phyloP scores from a whole-genome alignment of 2,329 filamentous ascomycete genomes.

The Pseudogymnoascus sp. region DNA sequence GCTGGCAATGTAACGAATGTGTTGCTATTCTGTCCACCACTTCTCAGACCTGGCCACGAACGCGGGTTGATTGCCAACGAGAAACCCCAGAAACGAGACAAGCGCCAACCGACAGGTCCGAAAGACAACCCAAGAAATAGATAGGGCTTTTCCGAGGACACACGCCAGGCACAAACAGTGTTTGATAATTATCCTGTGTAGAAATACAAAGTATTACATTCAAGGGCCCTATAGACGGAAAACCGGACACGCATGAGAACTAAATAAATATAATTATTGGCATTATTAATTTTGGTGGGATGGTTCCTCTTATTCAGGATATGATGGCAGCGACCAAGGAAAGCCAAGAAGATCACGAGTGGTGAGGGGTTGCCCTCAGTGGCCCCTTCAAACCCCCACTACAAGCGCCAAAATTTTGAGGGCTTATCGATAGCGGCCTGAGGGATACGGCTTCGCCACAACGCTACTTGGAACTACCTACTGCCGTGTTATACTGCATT shows the following conservation, averaged over 20 bases:
- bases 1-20: slow-evolving; percentile 3
- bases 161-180: not conserved
- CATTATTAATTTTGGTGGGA: slow-evolving; percentile 6
- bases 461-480: not conserved
- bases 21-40: slow-evolving; percentile 1
- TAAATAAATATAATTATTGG: slow-evolving; percentile 4
- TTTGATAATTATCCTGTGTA: not conserved
- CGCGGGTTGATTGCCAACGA: not conserved
- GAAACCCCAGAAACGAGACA: not conserved
- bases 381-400: not conserved
- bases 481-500: slow-evolving; percentile 3
- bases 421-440: slow-evolving; percentile 6
- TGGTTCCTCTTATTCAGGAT: not conserved
- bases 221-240: not conserved
- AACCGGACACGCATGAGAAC: not conserved
- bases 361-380: slow-evolving; percentile 7
- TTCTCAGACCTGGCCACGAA: not conserved
- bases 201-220: not conserved
- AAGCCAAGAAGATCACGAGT: not conserved
- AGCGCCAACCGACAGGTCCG: not conserved
- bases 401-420: not conserved
- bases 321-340: slow-evolving; percentile 2
- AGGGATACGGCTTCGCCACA: not conserved
- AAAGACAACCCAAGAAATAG: not conserved
- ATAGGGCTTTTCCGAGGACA: not conserved